A percentile compares a stretch with the other conserved stretches of the same genome.
phyloP scores from a whole-genome alignment of 1,284 basidiomycete genomes.

The Irpex sp. region DNA sequence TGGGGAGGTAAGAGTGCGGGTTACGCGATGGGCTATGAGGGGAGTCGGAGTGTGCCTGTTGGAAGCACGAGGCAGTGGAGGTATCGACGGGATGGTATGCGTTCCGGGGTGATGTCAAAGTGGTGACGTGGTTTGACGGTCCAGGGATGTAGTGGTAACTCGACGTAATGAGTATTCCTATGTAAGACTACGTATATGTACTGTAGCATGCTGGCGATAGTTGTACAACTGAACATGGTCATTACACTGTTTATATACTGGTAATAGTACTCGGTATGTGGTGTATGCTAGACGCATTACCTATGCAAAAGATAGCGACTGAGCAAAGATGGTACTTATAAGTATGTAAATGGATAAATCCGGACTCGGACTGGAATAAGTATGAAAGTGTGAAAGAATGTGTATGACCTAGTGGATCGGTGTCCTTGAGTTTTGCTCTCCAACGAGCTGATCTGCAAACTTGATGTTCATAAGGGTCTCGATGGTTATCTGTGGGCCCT shows the following conservation, averaged over 20 bases:
- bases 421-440: neutral
- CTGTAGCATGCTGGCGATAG: too few species aligned
- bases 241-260: neutral
- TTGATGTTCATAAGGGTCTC: constrained; percentile 22
- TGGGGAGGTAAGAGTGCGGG: constrained; percentile 29
- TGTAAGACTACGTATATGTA: too few species aligned
- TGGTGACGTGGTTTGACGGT: neutral
- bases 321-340: neutral
- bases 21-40: constrained; percentile 31
- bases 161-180: too few species aligned
- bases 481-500: constrained; percentile 14
- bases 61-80: constrained; percentile 14
- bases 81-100: constrained; percentile 29
- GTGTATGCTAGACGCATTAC: neutral
- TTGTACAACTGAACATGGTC: too few species aligned
- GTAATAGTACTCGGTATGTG: neutral
- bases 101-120: neutral
- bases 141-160: too few species aligned
- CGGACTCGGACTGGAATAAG: too few species aligned
- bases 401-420: neutral
- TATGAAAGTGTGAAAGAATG: neutral
- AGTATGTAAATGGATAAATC: neutral
- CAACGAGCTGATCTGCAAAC: constrained; percentile 24
- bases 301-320: neutral
- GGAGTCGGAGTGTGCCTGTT: constrained; percentile 26